phyloP scores from a whole-genome alignment of 768 basidiomycete species.

The Podaxis sp. region DNA sequence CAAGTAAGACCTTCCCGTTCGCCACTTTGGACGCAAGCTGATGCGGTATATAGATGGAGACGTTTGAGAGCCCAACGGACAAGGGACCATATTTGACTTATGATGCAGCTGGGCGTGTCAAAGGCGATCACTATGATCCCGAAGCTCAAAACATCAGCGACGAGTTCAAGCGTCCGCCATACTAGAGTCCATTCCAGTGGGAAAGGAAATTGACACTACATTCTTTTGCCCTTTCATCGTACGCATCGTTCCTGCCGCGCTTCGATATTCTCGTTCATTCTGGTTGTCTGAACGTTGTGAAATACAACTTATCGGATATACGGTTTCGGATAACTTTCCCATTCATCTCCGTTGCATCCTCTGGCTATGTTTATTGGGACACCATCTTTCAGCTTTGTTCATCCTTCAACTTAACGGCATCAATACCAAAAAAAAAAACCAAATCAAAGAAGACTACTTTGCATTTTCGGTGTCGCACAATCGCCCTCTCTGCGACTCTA shows the following conservation, averaged over 20 bases:
- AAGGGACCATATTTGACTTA: slow-evolving; percentile 46
- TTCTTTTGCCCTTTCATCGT: slow-evolving; percentile 3
- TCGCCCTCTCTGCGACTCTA: neutral
- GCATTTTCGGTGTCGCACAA: neutral
- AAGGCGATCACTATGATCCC: slow-evolving; percentile 49
- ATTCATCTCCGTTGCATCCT: slow-evolving; percentile 8
- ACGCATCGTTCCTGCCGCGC: neutral
- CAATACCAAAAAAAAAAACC: neutral
- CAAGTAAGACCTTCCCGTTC: slow-evolving; percentile 39
- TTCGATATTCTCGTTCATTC: slow-evolving; percentile 10
- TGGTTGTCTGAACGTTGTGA: neutral
- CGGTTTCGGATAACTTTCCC: slow-evolving; percentile 11
- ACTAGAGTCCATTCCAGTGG: slow-evolving; percentile 23
- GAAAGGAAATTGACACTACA: neutral
- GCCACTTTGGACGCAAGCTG: slow-evolving; percentile 2
- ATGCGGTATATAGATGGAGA: slow-evolving; percentile 54
- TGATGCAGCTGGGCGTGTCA: slow-evolving; percentile 55
- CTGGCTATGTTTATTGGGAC: slow-evolving; percentile 16
- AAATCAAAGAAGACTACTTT: neutral
- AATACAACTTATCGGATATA: neutral
- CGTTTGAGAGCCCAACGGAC: slow-evolving; percentile 50
- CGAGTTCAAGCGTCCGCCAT: slow-evolving; percentile 65
- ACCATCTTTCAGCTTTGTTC: slow-evolving; percentile 2
- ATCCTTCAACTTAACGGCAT: neutral
- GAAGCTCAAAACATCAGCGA: slow-evolving; percentile 58